Evolutionary conservation across 257 asterid species (phyloP), one percentile per base, ranked within the genome.

Genomic region (Salvia splendens): DNA sequence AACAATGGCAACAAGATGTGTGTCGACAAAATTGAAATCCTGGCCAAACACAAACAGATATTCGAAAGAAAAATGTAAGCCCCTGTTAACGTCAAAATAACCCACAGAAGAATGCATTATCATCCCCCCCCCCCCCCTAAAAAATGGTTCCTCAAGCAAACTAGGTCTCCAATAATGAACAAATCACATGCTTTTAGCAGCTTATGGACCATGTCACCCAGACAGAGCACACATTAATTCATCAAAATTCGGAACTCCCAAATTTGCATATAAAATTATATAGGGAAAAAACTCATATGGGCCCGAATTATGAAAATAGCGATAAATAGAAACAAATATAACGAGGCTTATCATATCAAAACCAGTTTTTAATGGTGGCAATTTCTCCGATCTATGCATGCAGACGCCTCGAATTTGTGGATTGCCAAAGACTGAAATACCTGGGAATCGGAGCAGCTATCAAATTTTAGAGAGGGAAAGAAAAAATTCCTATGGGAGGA

Each of bases 381-480:
- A 17, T 48, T 30, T 33, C 62, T 20, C 55, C 59, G 42, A 55
- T 15, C 32, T 38, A 30, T 69, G 61, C 45, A 75, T 43, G 70
- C 9, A 40, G 43, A 71, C 35, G 43, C 75, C 14, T 48, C 41
- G 43, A 12, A 35, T 71, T 12, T 69, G 58, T 32, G 41, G 43
- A 70, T 59, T 33, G 55, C 32, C n/a, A 57, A 49, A 24, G 2
- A 24, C 30, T 24, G 30, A 24, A 24, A 46, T 79, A 79, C 84
- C 84, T 72, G 69, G 61, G 50, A 35, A 49, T 57, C 68, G 73
- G 66, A 65, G 50, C 75, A 49, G 67, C 24, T 51, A 53, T 24
- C 6, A 55, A 68, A 67, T 49, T 65, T 33, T 16, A 36, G 62
- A 70, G 74, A 69, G 54, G 47, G 68, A 17, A 17, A 61, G 63